A percentile compares a stretch with the other conserved stretches of the same genome.
These are phyloP conservation scores for Fusarium musae DNA, from an alignment of 2,329 filamentous ascomycete genomes.

Conservation along the genomic window DNA sequence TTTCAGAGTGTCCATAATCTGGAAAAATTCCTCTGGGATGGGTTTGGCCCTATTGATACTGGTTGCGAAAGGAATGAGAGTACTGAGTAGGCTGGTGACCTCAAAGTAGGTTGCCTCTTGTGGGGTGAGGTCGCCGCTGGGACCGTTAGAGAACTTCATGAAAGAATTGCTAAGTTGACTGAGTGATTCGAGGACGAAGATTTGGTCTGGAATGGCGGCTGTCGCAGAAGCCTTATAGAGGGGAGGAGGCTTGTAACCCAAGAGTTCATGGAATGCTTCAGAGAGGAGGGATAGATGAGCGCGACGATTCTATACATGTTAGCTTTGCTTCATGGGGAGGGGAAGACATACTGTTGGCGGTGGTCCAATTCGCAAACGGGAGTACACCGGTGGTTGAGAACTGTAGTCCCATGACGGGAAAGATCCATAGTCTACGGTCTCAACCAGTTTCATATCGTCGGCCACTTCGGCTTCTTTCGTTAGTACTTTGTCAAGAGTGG, in stretches of 20 bases:
- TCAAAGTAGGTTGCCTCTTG: slow-evolving; percentile 59
- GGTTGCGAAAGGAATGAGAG: slow-evolving; percentile 47
- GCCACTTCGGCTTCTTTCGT: slow-evolving; percentile 53
- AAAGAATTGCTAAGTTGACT: slow-evolving; percentile 56
- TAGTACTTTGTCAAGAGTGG: slow-evolving; percentile 3
- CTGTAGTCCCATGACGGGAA: slow-evolving; percentile 60
- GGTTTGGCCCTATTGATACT: slow-evolving; percentile 39
- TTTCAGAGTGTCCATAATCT: slow-evolving; percentile 39
- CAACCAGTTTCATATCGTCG: slow-evolving; percentile 53
- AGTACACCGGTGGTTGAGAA: slow-evolving; percentile 53
- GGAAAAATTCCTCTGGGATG: slow-evolving; percentile 40
- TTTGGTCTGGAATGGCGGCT: slow-evolving; percentile 54
- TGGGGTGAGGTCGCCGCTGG: slow-evolving; percentile 50
- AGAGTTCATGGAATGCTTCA: slow-evolving; percentile 63
- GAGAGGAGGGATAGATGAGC: slow-evolving; percentile 60
- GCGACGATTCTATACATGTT: slow-evolving; percentile 56
- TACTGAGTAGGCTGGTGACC: slow-evolving; percentile 54
- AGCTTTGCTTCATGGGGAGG: background rate
- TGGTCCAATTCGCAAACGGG: slow-evolving; percentile 62
- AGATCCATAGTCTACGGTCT: slow-evolving; percentile 63
- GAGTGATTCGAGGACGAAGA: slow-evolving; percentile 57
- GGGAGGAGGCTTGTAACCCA: slow-evolving; percentile 60
- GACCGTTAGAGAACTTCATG: slow-evolving; percentile 51
- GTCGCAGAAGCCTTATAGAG: slow-evolving; percentile 60
- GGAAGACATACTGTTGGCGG: slow-evolving; percentile 58